These are phyloP conservation scores for Syncephalastrum sp. DNA, from an alignment of 371 early-diverging fungal species.

Conservation along the genomic window DNA sequence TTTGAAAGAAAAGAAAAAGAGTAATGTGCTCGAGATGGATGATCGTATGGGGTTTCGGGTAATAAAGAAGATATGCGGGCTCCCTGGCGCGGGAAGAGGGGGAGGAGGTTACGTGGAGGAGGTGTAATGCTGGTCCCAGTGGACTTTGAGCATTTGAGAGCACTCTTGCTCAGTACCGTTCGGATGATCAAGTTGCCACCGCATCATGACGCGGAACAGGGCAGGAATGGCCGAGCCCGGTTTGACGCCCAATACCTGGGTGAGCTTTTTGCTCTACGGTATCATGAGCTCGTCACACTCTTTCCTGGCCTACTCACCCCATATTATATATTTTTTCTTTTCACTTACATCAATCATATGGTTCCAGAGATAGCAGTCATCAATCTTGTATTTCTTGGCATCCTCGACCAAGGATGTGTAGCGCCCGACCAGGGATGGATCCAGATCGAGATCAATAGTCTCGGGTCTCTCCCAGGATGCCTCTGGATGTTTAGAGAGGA, in stretches of 20 bases:
- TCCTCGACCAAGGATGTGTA: slow-evolving; percentile 25
- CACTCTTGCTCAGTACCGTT: slow-evolving; percentile 62
- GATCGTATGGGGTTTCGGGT: too few relatives aligned
- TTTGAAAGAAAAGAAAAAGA: too few relatives aligned
- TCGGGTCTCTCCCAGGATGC: slow-evolving; percentile 22
- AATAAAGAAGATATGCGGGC: too few relatives aligned
- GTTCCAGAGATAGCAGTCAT: slow-evolving; percentile 58
- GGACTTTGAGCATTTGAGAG: slow-evolving; percentile 30
- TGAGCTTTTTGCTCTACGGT: slow-evolving; percentile 60
- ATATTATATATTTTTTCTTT: not conserved
- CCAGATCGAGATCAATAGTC: slow-evolving; percentile 8
- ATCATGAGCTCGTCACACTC: not conserved
- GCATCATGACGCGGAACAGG: slow-evolving; percentile 60
- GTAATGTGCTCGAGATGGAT: too few relatives aligned
- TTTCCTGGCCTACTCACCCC: not conserved
- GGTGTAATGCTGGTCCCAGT: slow-evolving; percentile 22
- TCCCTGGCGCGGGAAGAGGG: too few relatives aligned
- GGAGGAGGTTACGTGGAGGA: too few relatives aligned
- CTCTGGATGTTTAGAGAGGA: slow-evolving; percentile 23
- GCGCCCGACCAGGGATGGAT: not conserved
- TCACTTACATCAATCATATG: slow-evolving; percentile 61
- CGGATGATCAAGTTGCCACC: slow-evolving; percentile 75
- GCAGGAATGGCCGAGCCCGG: slow-evolving; percentile 65
- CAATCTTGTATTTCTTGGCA: slow-evolving; percentile 44
- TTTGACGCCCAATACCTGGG: slow-evolving; percentile 54